Base-by-base conservation (phyloP, 768 basidiomycete genomes). In the Podaxis mareebaensis region DNA sequence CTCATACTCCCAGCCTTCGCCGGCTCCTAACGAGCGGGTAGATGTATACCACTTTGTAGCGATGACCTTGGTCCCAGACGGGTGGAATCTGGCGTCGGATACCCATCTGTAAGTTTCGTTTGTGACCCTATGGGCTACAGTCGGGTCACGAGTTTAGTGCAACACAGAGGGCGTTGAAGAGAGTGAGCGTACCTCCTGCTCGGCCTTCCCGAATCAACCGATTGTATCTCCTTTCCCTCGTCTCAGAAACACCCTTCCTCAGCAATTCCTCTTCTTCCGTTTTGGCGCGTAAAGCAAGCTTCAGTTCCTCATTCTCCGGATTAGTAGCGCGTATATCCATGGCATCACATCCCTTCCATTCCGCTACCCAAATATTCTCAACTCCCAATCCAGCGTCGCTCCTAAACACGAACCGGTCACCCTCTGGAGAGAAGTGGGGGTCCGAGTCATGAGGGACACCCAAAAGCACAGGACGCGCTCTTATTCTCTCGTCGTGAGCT, bases 31-130 rank as follows among this genome's bases (percentile, higher is more conserved):
- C 55, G 85, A 87, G 6, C 90, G 84, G 3, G 56, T 66, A 4
- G 84, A 85, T 26, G 85, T 90, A 66, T 90, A 91, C 89, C 90
- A 90, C 70, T 91, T 91, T 11, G 89, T 91, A n/a, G 89, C 88
- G 58, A 91, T 75, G 17, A 91, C 73, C 66, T 80, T 85, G 33
- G 72, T 67, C 1, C 87, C 87, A 10, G 84, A 85, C 3, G 89
- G 86, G 68, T 92, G 88, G 78, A 89, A 91, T 51, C 87, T 83
- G 4, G 88, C 79, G 61, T 90, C 90, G 28, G 84, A 83, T 3
- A 91, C 80, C 82, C 82, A 89, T 69, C 89, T 81, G 66, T 83
- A 91, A 0, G 90, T 91, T 71, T 91, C 90, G 67, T 91, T 91
- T 3, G 90, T 90, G 52, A 91, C 80, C 17, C 80, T 76, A 52